Percentiles rank a stretch among this genome's conserved stretches.
Conservation (phyloP, 2,329 filamentous ascomycete genomes). For the Claviceps fusiformis region DNA sequence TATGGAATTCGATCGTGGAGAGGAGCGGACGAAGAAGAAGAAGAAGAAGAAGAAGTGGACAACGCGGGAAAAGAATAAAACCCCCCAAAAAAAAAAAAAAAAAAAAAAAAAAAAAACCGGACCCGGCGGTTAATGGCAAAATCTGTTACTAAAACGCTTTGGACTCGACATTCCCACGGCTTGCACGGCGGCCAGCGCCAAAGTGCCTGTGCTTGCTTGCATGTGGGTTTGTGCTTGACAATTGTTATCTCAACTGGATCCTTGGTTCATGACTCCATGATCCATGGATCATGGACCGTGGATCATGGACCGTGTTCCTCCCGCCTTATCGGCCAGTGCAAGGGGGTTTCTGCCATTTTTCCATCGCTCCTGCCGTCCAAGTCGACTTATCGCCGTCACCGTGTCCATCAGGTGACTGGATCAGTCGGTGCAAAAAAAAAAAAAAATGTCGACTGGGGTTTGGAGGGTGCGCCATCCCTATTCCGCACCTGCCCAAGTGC, state of each 20-base stretch:
- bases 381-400: background rate
- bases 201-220: background rate
- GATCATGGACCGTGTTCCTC: no score
- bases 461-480: no score
- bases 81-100: background rate
- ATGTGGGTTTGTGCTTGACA: background rate
- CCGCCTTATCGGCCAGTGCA: constrained; percentile 4
- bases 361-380: background rate
- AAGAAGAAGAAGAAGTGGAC: background rate
- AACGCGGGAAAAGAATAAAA: background rate
- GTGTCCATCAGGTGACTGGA: no score
- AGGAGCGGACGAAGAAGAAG: background rate
- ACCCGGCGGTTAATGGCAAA: background rate
- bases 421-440: no score
- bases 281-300: no score
- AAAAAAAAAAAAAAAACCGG: background rate
- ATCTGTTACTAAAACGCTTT: background rate
- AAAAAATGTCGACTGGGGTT: no score
- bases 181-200: background rate
- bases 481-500: no score
- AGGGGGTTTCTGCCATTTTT: constrained; percentile 1
- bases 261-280: no score
- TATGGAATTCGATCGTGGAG: background rate
- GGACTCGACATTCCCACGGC: background rate
- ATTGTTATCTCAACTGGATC: background rate